Evolutionary conservation across 805 yeast species (phyloP), one percentile per base, ranked within the genome.

Genomic region (Lipomyces lipofer): DNA sequence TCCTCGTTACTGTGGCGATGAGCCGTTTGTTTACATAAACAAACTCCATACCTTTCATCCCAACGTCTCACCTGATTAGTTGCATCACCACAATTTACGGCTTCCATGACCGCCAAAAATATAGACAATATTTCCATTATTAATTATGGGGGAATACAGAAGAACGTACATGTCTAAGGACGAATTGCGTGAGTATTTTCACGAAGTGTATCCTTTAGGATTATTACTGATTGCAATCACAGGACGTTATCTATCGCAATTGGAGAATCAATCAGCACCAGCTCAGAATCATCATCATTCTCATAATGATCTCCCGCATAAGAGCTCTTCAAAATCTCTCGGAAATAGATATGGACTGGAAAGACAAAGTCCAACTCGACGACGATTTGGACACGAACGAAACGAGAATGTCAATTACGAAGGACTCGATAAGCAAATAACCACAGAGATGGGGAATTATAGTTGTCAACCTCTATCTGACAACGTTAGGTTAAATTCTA

Each of bases 161-260:
- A 54, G 22, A 33, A 33, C 30, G 13, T 39, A 28, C 22, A 56
- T 56, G 59, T 51, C 59, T 10, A 51, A 52, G 27, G 59, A 56
- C 12, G 59, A 56, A 30, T 39, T 56, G 12, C 49, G 59, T 56
- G 44, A 13, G 56, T 21, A 7, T n/a, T 12, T 22, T n/a, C n/a
- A n/a, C n/a, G n/a, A n/a, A n/a, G n/a, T n/a, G n/a, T n/a, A n/a
- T n/a, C n/a, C n/a, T n/a, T n/a, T n/a, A n/a, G n/a, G n/a, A n/a
- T n/a, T n/a, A n/a, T 9, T 22, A 17, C 43, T 43, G 21, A 35
- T 15, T 13, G 19, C 2, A 27, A 30, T 7, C n/a, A 10, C 35
- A 56, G 59, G 47, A 17, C 47, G 50, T 10, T 56, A 49, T 40
- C 30, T 56, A 24, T 43, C 49, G 6, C 48, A 51, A 22, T 30